Evolutionary conservation across 257 asterid genomes (phyloP).

Genomic region (Solanum gandarillasii): DNA sequence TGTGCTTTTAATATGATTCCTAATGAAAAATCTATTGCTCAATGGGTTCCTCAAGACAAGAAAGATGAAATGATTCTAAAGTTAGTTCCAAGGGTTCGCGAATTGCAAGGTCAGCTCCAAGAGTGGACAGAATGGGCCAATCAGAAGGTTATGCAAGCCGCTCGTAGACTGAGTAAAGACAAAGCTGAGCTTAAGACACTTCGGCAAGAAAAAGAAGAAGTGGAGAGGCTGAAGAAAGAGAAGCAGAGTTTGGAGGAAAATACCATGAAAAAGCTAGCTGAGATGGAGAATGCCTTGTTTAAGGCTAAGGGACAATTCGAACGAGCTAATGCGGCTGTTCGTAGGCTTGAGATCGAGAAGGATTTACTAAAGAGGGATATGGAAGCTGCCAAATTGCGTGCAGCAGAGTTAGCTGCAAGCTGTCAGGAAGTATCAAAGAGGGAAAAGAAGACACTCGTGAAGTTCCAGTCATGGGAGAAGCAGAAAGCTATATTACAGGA

Average conservation of each 20-base stretch:
- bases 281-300: constrained; percentile 79
- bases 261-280: constrained; percentile 68
- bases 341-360: constrained; percentile 75
- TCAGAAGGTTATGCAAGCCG: constrained; percentile 98
- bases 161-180: constrained; percentile 80
- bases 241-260: constrained; percentile 60
- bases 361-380: constrained; percentile 53
- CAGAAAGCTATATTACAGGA: constrained; percentile 62
- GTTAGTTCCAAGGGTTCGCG: constrained; percentile 61
- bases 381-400: constrained; percentile 71
- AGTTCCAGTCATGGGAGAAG: constrained; percentile 85
- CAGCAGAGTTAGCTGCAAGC: constrained; percentile 65
- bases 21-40: constrained; percentile 27
- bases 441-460: constrained; percentile 62
- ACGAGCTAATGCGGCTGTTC: constrained; percentile 61
- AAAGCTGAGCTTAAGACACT: constrained; percentile 82
- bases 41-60: constrained; percentile 54
- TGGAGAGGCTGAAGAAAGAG: constrained; percentile 82
- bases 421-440: constrained; percentile 66
- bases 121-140: constrained; percentile 99
- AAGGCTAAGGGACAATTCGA: constrained; percentile 84
- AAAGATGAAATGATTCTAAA: constrained; percentile 78
- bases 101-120: constrained; percentile 73
- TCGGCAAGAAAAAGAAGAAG: constrained; percentile 87
- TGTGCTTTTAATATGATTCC: constrained; percentile 22